These are phyloP conservation scores for Pseudovirgaria hyperparasitica DNA, from an alignment of 2,329 filamentous ascomycete species.

Conservation along the genomic window DNA sequence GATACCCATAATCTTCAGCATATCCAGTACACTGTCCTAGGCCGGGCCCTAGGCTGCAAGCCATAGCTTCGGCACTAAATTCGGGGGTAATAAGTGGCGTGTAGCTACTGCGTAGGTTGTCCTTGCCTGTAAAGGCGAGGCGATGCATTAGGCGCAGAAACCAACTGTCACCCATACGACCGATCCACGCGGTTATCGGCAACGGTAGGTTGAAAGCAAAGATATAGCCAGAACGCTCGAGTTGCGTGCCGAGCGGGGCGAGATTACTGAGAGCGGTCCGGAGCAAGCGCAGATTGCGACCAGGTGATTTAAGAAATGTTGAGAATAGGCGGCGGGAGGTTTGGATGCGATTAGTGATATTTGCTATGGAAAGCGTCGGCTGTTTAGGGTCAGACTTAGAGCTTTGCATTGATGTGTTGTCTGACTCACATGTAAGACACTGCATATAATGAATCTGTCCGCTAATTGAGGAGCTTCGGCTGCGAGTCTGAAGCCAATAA, in stretches of 20 bases:
- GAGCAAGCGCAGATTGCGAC: slow-evolving; percentile 28
- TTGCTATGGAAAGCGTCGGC: slow-evolving; percentile 1
- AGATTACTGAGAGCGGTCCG: slow-evolving; percentile 30
- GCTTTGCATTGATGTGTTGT: not conserved
- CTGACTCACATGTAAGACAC: slow-evolving; percentile 38
- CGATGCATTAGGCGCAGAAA: slow-evolving; percentile 32
- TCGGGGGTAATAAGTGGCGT: slow-evolving; percentile 5
- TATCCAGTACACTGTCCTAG: slow-evolving; percentile 28
- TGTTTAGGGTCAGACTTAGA: slow-evolving; percentile 1
- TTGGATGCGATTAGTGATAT: too few species aligned
- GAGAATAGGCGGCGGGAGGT: slow-evolving; percentile 28
- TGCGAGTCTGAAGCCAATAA: slow-evolving; percentile 42
- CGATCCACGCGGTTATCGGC: slow-evolving; percentile 30
- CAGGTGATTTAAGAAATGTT: slow-evolving; percentile 40
- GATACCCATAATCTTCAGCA: slow-evolving; percentile 22
- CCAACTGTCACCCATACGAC: slow-evolving; percentile 37
- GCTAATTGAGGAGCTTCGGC: slow-evolving; percentile 43
- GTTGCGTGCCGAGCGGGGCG: slow-evolving; percentile 36
- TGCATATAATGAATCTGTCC: slow-evolving; percentile 42
- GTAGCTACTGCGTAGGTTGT: slow-evolving; percentile 6
- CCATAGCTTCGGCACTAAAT: slow-evolving; percentile 34
- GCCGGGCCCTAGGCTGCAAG: slow-evolving; percentile 39
- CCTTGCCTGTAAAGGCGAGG: slow-evolving; percentile 21
- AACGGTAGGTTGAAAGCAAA: slow-evolving; percentile 41
- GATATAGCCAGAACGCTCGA: slow-evolving; percentile 39